Evolutionary conservation across 306 rosid species (phyloP).

Genomic region (Betula pendula): DNA sequence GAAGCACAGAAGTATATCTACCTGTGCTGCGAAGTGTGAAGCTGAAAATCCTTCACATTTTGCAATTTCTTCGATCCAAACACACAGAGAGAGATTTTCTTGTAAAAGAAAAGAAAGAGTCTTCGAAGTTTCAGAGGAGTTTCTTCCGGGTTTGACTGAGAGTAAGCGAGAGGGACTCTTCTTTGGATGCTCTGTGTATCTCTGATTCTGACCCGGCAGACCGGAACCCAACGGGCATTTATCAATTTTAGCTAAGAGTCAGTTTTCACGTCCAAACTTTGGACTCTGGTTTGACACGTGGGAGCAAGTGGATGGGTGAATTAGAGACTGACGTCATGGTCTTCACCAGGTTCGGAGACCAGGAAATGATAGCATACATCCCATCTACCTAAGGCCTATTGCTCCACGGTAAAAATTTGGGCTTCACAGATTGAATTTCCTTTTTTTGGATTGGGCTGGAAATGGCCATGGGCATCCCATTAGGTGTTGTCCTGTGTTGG

Average conservation of each 20-base stretch:
- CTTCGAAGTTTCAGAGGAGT: constrained; percentile 29
- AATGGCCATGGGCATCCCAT: background rate
- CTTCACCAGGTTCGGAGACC: background rate
- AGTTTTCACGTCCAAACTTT: constrained; percentile 45
- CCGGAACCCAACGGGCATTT: constrained; percentile 44
- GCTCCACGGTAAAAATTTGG: background rate
- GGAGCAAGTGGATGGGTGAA: background rate
- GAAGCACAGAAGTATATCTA: background rate
- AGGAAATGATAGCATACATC: background rate
- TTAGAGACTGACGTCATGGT: constrained; percentile 11
- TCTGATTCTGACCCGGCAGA: constrained; percentile 12
- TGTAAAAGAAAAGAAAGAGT: background rate
- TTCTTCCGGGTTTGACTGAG: constrained; percentile 34
- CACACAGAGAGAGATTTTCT: constrained; percentile 2
- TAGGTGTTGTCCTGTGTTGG: too few species aligned
- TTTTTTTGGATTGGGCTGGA: background rate
- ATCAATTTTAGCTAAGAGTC: constrained; percentile 39
- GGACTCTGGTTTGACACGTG: constrained; percentile 29
- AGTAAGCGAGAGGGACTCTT: background rate
- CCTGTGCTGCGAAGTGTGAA: constrained; percentile 6
- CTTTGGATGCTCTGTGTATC: constrained; percentile 13
- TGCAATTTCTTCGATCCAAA: constrained; percentile 29
- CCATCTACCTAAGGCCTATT: background rate
- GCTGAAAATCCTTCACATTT: constrained; percentile 29
- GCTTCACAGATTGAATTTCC: background rate